Percentiles rank a stretch among this genome's conserved stretches.
Evolutionary conservation across 805 yeast genomes (phyloP).

Genomic region (Nakazawaea holstii): DNA sequence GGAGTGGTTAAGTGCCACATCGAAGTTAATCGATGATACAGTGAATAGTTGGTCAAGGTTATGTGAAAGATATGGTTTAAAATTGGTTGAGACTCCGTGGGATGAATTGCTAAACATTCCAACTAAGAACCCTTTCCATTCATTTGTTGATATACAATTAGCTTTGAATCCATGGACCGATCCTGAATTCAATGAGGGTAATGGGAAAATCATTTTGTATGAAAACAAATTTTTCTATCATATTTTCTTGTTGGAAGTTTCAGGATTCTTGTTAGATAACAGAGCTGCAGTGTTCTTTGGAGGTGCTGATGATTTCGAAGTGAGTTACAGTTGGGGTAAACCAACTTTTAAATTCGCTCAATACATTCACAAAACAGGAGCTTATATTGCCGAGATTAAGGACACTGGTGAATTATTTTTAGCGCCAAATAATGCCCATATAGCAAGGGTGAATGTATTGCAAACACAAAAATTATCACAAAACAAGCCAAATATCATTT

Average conservation of each 20-base stretch:
- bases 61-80: constrained; percentile 81
- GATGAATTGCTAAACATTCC: constrained; percentile 78
- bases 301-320: constrained; percentile 33
- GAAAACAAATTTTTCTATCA: constrained; percentile 72
- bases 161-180: constrained; percentile 71
- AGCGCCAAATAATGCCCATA: constrained; percentile 84
- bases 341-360: constrained; percentile 81
- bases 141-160: constrained; percentile 65
- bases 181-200: constrained; percentile 37
- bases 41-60: constrained; percentile 72
- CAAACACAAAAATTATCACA: constrained; percentile 11
- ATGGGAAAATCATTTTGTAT: constrained; percentile 31
- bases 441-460: constrained; percentile 59
- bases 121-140: constrained; percentile 77
- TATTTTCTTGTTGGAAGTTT: constrained; percentile 57
- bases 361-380: constrained; percentile 85
- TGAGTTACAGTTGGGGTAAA: constrained; percentile 91
- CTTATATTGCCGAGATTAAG: constrained; percentile 81
- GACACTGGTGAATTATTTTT: constrained; percentile 72
- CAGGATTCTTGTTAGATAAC: constrained; percentile 79
- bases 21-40: constrained; percentile 76
- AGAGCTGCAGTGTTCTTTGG: constrained; percentile 64
- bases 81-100: constrained; percentile 86
- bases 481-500: constrained; percentile 21
- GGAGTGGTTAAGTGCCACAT: constrained; percentile 91